These are phyloP conservation scores for Trichosporon asahii DNA, from an alignment of 1,284 basidiomycete species.

Conservation along the genomic window DNA sequence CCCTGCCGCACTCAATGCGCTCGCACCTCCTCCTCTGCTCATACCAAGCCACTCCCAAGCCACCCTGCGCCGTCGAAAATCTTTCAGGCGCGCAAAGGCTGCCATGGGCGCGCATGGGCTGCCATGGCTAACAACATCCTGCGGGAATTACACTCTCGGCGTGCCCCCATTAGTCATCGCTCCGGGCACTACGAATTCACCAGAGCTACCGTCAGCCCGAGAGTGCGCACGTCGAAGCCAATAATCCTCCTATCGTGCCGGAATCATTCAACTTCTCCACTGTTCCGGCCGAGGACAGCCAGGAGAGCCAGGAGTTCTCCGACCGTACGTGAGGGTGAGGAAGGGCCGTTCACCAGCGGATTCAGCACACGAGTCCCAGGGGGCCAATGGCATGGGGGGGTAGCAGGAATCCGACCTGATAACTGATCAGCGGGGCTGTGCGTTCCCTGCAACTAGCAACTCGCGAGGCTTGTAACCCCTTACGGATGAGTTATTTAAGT, in stretches of 20 bases:
- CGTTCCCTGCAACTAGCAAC: neutral
- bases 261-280: too few species aligned
- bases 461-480: neutral
- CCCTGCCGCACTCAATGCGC: neutral
- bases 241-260: neutral
- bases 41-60: neutral
- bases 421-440: neutral
- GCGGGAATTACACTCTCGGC: neutral
- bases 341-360: neutral
- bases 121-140: too few species aligned
- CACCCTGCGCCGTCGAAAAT: neutral
- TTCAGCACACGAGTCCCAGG: neutral
- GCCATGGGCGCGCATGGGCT: too few species aligned
- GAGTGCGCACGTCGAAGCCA: neutral
- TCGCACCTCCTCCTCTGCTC: neutral
- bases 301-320: too few species aligned
- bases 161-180: neutral
- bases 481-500: neutral
- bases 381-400: neutral
- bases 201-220: neutral
- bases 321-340: too few species aligned
- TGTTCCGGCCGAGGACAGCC: neutral
- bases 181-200: neutral
- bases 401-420: neutral
- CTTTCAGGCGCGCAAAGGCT: neutral